phyloP scores from a whole-genome alignment of 2,329 filamentous ascomycete genomes.

The Blastomyces gilchristii region DNA sequence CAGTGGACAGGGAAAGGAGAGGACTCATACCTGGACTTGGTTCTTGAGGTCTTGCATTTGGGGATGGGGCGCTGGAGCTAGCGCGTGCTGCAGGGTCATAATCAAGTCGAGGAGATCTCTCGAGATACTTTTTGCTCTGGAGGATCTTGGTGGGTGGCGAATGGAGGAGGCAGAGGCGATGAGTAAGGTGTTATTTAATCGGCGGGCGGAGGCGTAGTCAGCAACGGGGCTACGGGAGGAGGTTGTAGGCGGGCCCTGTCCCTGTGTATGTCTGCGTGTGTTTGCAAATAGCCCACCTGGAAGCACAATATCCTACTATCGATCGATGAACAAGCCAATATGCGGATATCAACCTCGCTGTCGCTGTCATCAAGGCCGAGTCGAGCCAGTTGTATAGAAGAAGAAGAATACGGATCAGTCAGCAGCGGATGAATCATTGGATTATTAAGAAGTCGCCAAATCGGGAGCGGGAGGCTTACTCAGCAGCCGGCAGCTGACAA shows the following conservation, averaged over 20 bases:
- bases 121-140: neutral
- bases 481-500: neutral
- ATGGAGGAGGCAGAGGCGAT: neutral
- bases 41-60: slow-evolving; percentile 31
- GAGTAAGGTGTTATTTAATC: slow-evolving; percentile 10
- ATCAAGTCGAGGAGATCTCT: neutral
- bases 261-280: neutral
- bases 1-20: neutral
- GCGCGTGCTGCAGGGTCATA: slow-evolving; percentile 34
- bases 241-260: neutral
- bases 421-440: neutral
- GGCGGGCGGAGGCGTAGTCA: slow-evolving; percentile 12
- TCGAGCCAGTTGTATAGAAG: neutral
- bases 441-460: neutral
- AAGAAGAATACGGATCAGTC: slow-evolving; percentile 2
- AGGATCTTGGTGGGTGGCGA: neutral
- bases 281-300: neutral
- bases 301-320: neutral
- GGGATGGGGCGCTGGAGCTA: slow-evolving; percentile 41
- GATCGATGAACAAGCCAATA: neutral
- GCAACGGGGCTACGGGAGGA: neutral
- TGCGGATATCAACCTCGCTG: neutral
- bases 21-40: slow-evolving; percentile 43
- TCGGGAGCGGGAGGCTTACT: neutral
- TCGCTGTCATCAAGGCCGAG: neutral